Percentiles rank a stretch among this genome's conserved stretches.
Conservation (phyloP, 148 eudicot species). For the Fagopyrum tataricum region DNA sequence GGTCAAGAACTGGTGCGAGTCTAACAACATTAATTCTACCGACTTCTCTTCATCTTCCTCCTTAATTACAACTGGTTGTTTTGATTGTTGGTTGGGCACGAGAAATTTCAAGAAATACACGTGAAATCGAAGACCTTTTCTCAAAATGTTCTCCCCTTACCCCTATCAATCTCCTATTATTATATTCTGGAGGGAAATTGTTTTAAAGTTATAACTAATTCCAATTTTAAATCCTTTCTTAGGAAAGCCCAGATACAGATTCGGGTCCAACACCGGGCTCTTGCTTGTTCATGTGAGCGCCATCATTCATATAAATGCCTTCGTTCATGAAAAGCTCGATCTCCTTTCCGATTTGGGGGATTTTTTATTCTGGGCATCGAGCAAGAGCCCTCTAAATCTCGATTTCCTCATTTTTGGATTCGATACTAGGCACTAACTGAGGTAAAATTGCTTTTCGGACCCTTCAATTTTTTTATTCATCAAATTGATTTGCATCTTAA, state of each 20-base stretch:
- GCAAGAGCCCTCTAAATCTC: neutral
- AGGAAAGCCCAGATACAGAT: neutral
- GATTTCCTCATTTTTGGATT: neutral
- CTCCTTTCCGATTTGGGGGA: neutral
- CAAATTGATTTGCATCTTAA: neutral
- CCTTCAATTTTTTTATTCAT: neutral
- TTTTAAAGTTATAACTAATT: neutral
- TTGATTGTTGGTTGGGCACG: constrained; percentile 10
- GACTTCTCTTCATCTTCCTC: neutral
- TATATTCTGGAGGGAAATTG: constrained; percentile 2
- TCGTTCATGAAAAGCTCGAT: neutral
- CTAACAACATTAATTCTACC: neutral
- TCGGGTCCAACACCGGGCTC: neutral
- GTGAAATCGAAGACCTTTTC: constrained; percentile 1
- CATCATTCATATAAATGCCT: neutral
- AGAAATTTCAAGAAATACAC: neutral
- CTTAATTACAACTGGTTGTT: neutral
- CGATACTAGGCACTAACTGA: neutral
- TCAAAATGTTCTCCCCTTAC: neutral
- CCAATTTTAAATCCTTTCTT: neutral
- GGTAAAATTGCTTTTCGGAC: neutral
- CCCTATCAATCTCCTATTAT: neutral
- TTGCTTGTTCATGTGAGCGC: constrained; percentile 5
- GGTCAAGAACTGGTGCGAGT: neutral
- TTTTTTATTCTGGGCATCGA: neutral